Conservation (phyloP, 108 stramenopile species). For the Chaetoceros tenuissimus region DNA sequence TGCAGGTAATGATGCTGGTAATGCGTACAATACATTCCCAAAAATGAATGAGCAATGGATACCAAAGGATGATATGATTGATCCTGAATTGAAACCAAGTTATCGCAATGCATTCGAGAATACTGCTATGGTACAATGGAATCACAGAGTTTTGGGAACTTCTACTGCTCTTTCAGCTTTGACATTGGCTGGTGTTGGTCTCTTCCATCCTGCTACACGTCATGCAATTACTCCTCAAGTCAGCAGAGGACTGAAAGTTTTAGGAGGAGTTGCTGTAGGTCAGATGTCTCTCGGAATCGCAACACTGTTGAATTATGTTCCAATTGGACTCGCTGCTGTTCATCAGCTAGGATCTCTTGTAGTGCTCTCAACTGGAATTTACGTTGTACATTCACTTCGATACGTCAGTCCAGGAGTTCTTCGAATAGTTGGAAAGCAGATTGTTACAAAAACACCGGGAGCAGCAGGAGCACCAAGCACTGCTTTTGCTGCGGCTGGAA, state of each 20-base stretch:
- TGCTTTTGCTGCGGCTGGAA: too few relatives aligned
- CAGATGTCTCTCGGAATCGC: conserved; percentile 93
- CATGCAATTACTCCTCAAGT: conserved; percentile 61
- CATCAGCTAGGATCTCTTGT: conserved; percentile 96
- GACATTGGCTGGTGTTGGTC: conserved; percentile 51
- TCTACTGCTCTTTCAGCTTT: conserved; percentile 64
- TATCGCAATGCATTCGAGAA: conserved; percentile 91
- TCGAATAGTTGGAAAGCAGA: conserved; percentile 4
- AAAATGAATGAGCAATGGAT: conserved; percentile 89
- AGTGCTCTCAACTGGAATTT: conserved; percentile 81
- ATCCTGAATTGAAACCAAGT: conserved; percentile 43
- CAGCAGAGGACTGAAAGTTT: conserved; percentile 50
- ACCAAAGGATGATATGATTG: conserved; percentile 60
- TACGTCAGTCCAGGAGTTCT: conserved; percentile 55
- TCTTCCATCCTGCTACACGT: conserved; percentile 31
- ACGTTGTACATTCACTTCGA: conserved; percentile 69
- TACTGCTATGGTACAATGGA: conserved; percentile 96
- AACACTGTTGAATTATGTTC: conserved; percentile 93
- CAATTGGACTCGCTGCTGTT: conserved; percentile 84
- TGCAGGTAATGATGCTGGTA: conserved; percentile 94
- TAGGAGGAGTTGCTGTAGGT: conserved; percentile 67
- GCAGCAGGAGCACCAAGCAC: neutral
- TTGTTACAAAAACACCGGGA: neutral
- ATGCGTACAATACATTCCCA: conserved; percentile 96
- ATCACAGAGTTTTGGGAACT: conserved; percentile 91